phyloP scores from a whole-genome alignment of 176 grass and related monocot genomes.

The Carex kokanica region DNA sequence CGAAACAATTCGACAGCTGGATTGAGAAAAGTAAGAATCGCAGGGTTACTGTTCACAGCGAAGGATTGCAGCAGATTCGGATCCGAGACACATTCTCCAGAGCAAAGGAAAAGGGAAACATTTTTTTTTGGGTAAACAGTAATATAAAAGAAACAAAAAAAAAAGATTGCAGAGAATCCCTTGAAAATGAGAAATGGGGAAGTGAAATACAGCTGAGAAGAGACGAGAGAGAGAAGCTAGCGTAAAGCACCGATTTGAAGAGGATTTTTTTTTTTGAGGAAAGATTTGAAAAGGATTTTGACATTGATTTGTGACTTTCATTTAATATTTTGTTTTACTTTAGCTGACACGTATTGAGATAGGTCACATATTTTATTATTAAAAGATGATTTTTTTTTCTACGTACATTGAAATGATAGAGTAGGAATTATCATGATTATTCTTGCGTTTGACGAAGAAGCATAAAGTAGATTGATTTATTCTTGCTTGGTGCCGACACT shows the following conservation, averaged over 20 bases:
- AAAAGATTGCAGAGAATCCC: neutral
- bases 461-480: neutral
- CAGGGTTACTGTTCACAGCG: too few relatives aligned
- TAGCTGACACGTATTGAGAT: neutral
- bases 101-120: neutral
- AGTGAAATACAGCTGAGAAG: conserved; percentile 12
- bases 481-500: neutral
- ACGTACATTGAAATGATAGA: neutral
- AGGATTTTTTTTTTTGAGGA: too few relatives aligned
- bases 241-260: conserved; percentile 7
- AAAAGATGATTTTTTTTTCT: neutral
- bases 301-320: neutral
- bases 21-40: too few relatives aligned
- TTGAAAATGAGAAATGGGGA: neutral
- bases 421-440: neutral
- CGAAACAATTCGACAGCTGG: too few relatives aligned
- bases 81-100: conserved; percentile 13
- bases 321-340: neutral
- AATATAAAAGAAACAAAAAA: neutral
- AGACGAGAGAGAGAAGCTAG: neutral
- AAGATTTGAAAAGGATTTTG: neutral
- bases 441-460: neutral
- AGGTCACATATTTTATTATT: neutral
- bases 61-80: too few relatives aligned
- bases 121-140: neutral